Evolutionary conservation across 208 protist genomes (phyloP).

Genomic region (Crithidia sp.): DNA sequence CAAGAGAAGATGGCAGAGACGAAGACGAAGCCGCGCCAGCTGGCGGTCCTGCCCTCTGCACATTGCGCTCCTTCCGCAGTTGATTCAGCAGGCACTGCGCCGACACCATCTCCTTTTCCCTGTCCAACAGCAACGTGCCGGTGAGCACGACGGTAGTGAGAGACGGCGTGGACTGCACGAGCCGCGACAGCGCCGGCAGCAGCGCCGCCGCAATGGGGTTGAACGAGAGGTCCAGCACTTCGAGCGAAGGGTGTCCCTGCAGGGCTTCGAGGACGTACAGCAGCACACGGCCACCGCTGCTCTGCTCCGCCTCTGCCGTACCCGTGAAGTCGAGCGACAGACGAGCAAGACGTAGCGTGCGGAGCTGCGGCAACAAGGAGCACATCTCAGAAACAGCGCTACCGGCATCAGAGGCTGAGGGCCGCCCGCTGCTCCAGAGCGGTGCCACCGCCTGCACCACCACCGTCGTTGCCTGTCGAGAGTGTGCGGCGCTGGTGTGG

Average conservation of each 20-base stretch:
- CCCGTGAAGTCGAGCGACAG: slow-evolving; percentile 21
- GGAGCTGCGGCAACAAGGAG: slow-evolving; percentile 26
- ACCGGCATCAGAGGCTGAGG: not conserved
- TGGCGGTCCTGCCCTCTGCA: not conserved
- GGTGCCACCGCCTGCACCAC: slow-evolving; percentile 20
- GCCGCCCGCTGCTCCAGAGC: slow-evolving; percentile 3
- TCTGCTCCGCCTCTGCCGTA: not conserved
- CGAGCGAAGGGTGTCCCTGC: slow-evolving; percentile 41
- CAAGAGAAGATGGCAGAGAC: not conserved
- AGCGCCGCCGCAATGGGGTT: slow-evolving; percentile 58
- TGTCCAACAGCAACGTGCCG: slow-evolving; percentile 32
- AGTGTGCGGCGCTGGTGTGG: not conserved
- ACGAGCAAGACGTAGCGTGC: slow-evolving; percentile 11
- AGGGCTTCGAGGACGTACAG: slow-evolving; percentile 41
- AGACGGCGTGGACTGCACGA: slow-evolving; percentile 46
- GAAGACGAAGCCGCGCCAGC: not conserved
- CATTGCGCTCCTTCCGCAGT: slow-evolving; percentile 16
- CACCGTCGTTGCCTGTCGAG: not conserved
- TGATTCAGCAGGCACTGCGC: slow-evolving; percentile 43
- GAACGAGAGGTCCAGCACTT: slow-evolving; percentile 49
- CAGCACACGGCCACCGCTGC: slow-evolving; percentile 24
- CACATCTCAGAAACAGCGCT: slow-evolving; percentile 14
- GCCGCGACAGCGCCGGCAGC: slow-evolving; percentile 40
- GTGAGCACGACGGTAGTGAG: slow-evolving; percentile 42
- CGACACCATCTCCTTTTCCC: slow-evolving; percentile 32